Base-by-base conservation (phyloP, 2,329 filamentous ascomycete species). In the Dothistroma pini region DNA sequence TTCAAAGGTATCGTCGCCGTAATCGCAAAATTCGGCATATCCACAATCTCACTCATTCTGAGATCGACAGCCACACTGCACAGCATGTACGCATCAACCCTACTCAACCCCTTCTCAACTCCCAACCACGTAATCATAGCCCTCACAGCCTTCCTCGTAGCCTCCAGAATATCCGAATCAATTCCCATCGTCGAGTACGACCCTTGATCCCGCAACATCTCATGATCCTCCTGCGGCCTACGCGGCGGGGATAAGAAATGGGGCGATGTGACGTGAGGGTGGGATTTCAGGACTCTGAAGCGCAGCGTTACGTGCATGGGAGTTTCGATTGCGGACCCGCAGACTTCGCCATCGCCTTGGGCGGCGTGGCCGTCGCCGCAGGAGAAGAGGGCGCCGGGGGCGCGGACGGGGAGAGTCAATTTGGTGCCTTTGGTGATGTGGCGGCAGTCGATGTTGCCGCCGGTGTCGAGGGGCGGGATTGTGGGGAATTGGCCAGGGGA, bases 281-380 rank as follows among this genome's bases (percentile, higher is more conserved):
- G 58, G 4, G 62, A 49, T 55, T 67, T 65, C 49, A 58, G 34
- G 4, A 67, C 54, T 12, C 41, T 61, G 44, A 65, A 65, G 10
- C 65, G 59, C 1, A 67, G 32, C 0, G 65, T 62, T 10, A 57
- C 58, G 35, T 60, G 62, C 58, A 67, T 62, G 7, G 60, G 53
- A 9, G 63, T 64, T 25, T 67, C 65, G 19, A 67, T 61, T 19
- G 63, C 64, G 19, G 57, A 54, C 3, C 65, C 65, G 41, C 65
- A 67, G 14, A 67, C 63, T 35, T 67, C 63, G 51, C 65, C 65
- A 44, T 65, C 65, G 16, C 65, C 65, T 41, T 67, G 65, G 4
- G 63, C 65, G 2, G 65, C 65, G 53, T 67, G 65, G n/a, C 65
- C 65, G 55, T 67, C 65, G 8, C 63, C 65, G 50, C 65, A 67